These are phyloP conservation scores for Tuber calosporum DNA, from an alignment of 495 filamentous ascomycete genomes.

Conservation along the genomic window DNA sequence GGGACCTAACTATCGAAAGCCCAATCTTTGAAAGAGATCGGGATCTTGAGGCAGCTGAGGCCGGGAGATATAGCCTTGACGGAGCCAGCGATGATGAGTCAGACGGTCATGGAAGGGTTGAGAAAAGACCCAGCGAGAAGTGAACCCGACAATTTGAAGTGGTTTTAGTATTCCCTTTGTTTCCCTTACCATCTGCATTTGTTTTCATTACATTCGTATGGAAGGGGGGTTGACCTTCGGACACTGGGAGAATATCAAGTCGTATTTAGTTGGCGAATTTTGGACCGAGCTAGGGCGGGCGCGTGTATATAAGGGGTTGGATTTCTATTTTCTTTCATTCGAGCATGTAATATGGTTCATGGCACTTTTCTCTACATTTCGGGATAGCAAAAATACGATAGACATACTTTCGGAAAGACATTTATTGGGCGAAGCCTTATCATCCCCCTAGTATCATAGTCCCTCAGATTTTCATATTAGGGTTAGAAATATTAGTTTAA, in stretches of 20 bases:
- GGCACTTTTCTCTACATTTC: not conserved
- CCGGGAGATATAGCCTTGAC: slow-evolving; percentile 54
- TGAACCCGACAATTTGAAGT: slow-evolving; percentile 3
- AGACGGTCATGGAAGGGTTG: slow-evolving; percentile 28
- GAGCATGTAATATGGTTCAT: slow-evolving; percentile 3
- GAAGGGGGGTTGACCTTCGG: not conserved
- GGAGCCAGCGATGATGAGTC: slow-evolving; percentile 47
- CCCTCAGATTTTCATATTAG: too few relatives aligned
- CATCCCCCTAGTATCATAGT: too few relatives aligned
- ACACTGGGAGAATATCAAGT: not conserved
- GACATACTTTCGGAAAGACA: not conserved
- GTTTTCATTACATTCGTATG: not conserved
- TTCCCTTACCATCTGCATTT: not conserved
- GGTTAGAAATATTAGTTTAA: too few relatives aligned
- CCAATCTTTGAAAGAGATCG: slow-evolving; percentile 41
- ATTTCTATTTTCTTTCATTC: not conserved
- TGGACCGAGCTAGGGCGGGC: not conserved
- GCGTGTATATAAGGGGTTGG: not conserved
- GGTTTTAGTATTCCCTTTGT: not conserved
- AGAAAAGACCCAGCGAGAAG: slow-evolving; percentile 8
- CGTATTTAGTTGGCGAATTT: not conserved
- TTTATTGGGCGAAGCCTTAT: too few relatives aligned
- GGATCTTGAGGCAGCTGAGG: slow-evolving; percentile 40
- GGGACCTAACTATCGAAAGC: slow-evolving; percentile 58
- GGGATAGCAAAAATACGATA: not conserved